Base-by-base conservation (phyloP, 1,284 basidiomycete genomes). In the Cystobasidium slooffiae region DNA sequence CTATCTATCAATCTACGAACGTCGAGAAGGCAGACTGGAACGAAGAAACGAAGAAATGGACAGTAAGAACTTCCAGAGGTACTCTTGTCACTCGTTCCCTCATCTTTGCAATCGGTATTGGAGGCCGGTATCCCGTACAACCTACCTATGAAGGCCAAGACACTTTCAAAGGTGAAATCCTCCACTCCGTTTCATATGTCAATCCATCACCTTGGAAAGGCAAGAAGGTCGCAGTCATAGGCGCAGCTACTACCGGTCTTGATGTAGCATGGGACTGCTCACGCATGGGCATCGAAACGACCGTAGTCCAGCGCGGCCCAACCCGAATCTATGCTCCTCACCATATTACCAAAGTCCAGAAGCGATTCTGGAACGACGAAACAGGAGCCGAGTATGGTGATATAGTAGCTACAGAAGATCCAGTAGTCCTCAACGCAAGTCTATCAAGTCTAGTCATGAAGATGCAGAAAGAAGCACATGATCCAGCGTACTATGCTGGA, bases 101-200 rank as follows among this genome's bases (percentile, higher is more conserved):
- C 41, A 68, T 73, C 18, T 73, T 73, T 53, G 70, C 70, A 31
- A 59, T 61, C 22, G 70, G 70, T 7, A 73, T 66, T 31, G 53
- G 56, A 6, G 70, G 70, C 4, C 49, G 58, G 6, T 52, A 47
- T 8, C 62, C 70, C 0, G 46, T 56, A 20, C 41, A 51, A 24
- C 70, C 70, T 20, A 53, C 65, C 18, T 64, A 65, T 49, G 51
- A 51, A 44, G 62, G 62, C 22, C 37, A 44, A 58, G 62, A 73
- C 6, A 22, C 22, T 41, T 73, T 56, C 53, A 62, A 72, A 46
- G 70, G 70, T 7, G 41, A 43, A 39, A 44, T 58, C 3, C 63
- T 73, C 9, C 70, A 73, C 39, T 56, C 51, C 8, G 61, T 53
- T 10, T 22, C 46, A 37, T 73, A 73, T 24, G 46, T 37, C n/a